Evolutionary conservation across 139 green algal species (phyloP).

Genomic region (Auxenochlorella pyrenoidosa): DNA sequence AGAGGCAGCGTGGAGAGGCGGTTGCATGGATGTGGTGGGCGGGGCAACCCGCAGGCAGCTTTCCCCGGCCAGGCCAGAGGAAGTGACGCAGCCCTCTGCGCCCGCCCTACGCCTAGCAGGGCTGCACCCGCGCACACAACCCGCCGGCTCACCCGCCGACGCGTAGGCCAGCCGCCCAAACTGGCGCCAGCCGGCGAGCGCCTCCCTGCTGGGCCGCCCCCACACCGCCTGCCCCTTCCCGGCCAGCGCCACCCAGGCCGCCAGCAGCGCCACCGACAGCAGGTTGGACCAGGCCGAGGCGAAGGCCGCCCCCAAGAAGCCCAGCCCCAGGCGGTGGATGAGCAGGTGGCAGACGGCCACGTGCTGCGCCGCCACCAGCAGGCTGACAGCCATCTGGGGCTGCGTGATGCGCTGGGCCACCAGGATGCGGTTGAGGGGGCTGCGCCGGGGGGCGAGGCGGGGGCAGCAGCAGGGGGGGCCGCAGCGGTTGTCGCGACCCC

Average conservation of each 20-base stretch:
- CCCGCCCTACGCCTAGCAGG: too few relatives aligned
- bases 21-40: too few relatives aligned
- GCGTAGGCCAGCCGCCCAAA: constrained; percentile 13
- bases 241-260: constrained; percentile 34
- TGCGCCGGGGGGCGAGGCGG: not conserved
- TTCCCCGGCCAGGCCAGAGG: not conserved
- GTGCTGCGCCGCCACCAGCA: constrained; percentile 51
- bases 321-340: constrained; percentile 29
- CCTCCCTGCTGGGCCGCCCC: constrained; percentile 33
- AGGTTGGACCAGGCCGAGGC: constrained; percentile 40
- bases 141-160: not conserved
- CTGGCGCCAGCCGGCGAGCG: not conserved
- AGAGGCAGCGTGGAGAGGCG: too few relatives aligned
- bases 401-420: constrained; percentile 57
- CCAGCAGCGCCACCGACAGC: constrained; percentile 37
- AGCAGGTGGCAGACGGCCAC: constrained; percentile 48
- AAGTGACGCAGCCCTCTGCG: too few relatives aligned
- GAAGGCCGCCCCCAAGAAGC: constrained; percentile 51
- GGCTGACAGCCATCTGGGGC: constrained; percentile 56
- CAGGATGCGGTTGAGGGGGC: constrained; percentile 60
- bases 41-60: not conserved
- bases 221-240: constrained; percentile 45
- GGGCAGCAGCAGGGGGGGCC: not conserved
- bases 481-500: not conserved
- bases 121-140: too few relatives aligned